These are phyloP conservation scores for Penicillium palitans DNA, from an alignment of 2,329 filamentous ascomycete genomes.

Conservation along the genomic window DNA sequence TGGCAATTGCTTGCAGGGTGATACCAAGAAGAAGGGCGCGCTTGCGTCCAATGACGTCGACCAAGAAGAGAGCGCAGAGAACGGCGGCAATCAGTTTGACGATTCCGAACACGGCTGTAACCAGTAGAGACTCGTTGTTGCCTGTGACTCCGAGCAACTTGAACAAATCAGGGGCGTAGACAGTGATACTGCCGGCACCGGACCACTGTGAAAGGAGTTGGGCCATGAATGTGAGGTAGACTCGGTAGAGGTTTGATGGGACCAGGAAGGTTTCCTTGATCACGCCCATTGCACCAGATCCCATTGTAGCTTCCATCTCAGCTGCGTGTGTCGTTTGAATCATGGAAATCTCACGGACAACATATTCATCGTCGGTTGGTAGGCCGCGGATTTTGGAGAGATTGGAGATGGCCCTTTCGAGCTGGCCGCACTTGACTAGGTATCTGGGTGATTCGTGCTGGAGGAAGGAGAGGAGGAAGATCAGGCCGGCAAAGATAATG, in stretches of 20 bases:
- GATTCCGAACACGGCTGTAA: slow-evolving; percentile 74
- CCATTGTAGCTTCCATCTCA: slow-evolving; percentile 70
- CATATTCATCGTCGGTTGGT: slow-evolving; percentile 59
- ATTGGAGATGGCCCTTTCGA: slow-evolving; percentile 48
- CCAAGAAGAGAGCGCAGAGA: slow-evolving; percentile 72
- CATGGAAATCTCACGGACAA: slow-evolving; percentile 60
- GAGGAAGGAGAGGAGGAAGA: slow-evolving; percentile 68
- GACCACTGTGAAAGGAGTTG: slow-evolving; percentile 76
- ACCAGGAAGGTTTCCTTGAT: slow-evolving; percentile 68
- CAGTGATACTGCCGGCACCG: slow-evolving; percentile 71
- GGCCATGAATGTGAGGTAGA: slow-evolving; percentile 67
- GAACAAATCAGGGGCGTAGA: slow-evolving; percentile 75
- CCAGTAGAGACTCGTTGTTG: slow-evolving; percentile 66
- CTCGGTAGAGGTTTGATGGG: slow-evolving; percentile 68
- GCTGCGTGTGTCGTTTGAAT: slow-evolving; percentile 68
- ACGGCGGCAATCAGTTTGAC: slow-evolving; percentile 69
- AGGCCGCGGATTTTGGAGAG: slow-evolving; percentile 61
- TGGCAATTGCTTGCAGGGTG: slow-evolving; percentile 59
- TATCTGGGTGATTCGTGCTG: slow-evolving; percentile 70
- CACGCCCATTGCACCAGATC: slow-evolving; percentile 63
- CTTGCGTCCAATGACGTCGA: slow-evolving; percentile 76
- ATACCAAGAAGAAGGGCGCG: slow-evolving; percentile 63
- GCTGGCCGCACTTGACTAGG: slow-evolving; percentile 64
- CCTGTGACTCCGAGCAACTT: slow-evolving; percentile 69
- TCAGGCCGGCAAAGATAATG: slow-evolving; percentile 73